Percentiles rank a stretch among this genome's conserved stretches.
Conservation (phyloP, 1,284 basidiomycete species). For the Cerrena zonata region DNA sequence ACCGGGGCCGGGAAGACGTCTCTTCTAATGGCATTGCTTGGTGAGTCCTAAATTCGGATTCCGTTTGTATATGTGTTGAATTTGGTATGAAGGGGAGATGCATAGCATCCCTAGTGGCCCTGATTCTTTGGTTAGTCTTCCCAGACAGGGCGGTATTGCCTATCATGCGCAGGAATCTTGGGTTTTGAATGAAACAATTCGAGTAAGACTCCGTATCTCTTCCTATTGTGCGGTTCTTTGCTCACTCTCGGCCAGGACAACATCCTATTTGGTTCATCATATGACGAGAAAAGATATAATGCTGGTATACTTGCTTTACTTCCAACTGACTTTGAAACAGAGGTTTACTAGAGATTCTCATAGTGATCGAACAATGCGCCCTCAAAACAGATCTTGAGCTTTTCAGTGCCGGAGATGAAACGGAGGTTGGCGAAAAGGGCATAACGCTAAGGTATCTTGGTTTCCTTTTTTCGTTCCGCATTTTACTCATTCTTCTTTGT, state of each 20-base stretch:
- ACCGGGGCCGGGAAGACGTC: constrained; percentile 52
- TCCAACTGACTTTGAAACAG: constrained; percentile 6
- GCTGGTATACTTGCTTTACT: constrained; percentile 26
- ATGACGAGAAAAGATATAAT: constrained; percentile 36
- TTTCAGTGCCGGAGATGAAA: constrained; percentile 64
- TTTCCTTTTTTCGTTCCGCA: constrained; percentile 11
- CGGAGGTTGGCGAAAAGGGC: constrained; percentile 62
- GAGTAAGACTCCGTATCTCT: constrained; percentile 21
- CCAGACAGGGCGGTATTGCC: constrained; percentile 58
- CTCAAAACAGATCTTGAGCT: constrained; percentile 54
- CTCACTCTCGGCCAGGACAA: constrained; percentile 27
- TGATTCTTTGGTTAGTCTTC: constrained; percentile 61
- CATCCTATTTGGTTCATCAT: constrained; percentile 39
- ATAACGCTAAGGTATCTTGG: constrained; percentile 45
- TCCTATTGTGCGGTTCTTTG: not conserved
- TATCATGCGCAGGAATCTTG: constrained; percentile 75
- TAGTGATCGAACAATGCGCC: constrained; percentile 57
- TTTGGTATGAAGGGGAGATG: constrained; percentile 56
- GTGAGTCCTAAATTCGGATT: too few relatives aligned
- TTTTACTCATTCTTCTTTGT: not conserved
- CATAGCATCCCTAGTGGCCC: constrained; percentile 51
- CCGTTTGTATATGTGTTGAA: too few relatives aligned
- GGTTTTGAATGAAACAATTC: constrained; percentile 52
- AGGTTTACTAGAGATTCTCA: constrained; percentile 23
- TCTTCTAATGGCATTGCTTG: constrained; percentile 51